Evolutionary conservation across 1,284 basidiomycete species (phyloP).

Genomic region (Sutorius eximius): DNA sequence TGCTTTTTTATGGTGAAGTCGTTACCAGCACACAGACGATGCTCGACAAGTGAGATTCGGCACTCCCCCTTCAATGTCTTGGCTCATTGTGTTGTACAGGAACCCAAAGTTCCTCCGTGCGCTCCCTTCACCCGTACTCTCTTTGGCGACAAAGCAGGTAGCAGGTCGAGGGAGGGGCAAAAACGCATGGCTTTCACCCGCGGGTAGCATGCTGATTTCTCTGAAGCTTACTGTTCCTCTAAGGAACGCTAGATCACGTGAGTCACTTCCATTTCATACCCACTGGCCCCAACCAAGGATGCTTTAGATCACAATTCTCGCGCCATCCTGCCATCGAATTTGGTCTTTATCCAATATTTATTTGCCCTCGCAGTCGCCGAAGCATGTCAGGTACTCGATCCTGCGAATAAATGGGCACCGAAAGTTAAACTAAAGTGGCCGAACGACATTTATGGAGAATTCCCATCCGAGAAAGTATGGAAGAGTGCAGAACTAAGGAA

Average conservation of each 20-base stretch:
- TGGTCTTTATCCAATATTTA: conserved; percentile 97
- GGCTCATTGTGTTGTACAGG: conserved; percentile 41
- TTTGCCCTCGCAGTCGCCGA: conserved; percentile 89
- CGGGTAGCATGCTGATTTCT: conserved; percentile 88
- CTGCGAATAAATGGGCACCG: conserved; percentile 44
- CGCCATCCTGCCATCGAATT: conserved; percentile 58
- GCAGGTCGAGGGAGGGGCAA: conserved; percentile 86
- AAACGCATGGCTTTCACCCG: conserved; percentile 93
- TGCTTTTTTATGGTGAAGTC: conserved; percentile 83
- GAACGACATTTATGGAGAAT: conserved; percentile 88
- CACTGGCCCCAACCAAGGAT: background rate
- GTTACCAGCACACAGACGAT: conserved; percentile 96
- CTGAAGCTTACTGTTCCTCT: conserved; percentile 68
- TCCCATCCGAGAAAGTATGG: conserved; percentile 45
- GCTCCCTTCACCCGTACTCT: conserved; percentile 77
- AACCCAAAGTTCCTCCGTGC: conserved; percentile 73
- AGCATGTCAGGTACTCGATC: conserved; percentile 64
- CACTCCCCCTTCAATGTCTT: background rate
- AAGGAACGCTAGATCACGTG: conserved; percentile 13
- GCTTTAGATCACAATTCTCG: conserved; percentile 1
- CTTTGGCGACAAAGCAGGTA: conserved; percentile 86
- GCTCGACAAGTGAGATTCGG: conserved; percentile 75
- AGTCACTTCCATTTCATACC: background rate
- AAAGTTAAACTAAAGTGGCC: conserved; percentile 93
- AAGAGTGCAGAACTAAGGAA: conserved; percentile 53